Base-by-base conservation (phyloP, 116 monocot genomes). In the Cymodocea nodosa region DNA sequence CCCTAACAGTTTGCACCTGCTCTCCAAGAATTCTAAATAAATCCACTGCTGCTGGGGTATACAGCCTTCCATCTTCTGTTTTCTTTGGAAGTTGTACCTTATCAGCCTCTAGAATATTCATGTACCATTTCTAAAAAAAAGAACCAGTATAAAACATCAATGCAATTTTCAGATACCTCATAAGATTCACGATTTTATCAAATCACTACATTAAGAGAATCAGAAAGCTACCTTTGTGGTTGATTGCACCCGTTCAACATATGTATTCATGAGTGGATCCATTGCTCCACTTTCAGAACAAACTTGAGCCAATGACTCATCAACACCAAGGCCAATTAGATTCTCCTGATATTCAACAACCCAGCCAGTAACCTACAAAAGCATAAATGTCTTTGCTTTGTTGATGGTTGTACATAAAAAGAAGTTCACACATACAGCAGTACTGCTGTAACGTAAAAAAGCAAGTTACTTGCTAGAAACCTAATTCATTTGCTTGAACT, bases 251-350 rank as follows among this genome's bases (percentile, higher is more conserved):
- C 98, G 64, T 70, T 98, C 89, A 77, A 98, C 82, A 79, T 98
- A 98, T 57, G 92, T 85, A 89, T 98, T 92, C 92, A 98, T 98
- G 24, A 98, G 77, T 14, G 98, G 98, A 81, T 98, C 98, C 98
- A 98, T 86, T 48, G 92, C 83, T 78, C 98, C 98, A 81, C 98
- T 98, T 79, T 98, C 98, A 49, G 98, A 98, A 77, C 92, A 98
- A 81, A 98, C 92, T 86, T 98, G 98, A 68, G 98, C 92, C 71
- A 98, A 75, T 30, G 98, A 89, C 22, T 98, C 98, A 74, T 98
- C 98, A 73, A 98, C 98, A 70, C 98, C 98, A 66, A 98, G 92
- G 60, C 73, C 82, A 79, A 89, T 84, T 37, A 98, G 71, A 79
- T 78, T 88, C 30, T 98, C 92, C 86, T 86, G 98, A 68, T 89